Percentiles rank a stretch among this genome's conserved stretches.
Evolutionary conservation across 805 yeast species (phyloP).

Genomic region (Priceomyces castillae): DNA sequence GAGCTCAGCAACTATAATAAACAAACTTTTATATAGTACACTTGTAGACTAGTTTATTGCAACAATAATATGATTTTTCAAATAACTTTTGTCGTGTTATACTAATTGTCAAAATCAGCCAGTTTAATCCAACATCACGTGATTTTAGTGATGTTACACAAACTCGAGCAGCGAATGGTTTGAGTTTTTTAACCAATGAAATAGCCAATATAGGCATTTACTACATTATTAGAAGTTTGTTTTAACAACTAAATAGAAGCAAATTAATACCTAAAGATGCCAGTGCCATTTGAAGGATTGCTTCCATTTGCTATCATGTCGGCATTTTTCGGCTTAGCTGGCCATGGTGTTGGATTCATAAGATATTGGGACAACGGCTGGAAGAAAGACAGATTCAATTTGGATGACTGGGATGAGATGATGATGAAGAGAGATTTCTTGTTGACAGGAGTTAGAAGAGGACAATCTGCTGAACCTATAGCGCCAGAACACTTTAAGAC

Average conservation of each 20-base stretch:
- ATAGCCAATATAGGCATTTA: not conserved
- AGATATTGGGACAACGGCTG: constrained; percentile 51
- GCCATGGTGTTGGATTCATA: constrained; percentile 43
- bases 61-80: too few species aligned
- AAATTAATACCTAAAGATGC: constrained; percentile 25
- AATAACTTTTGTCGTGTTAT: too few species aligned
- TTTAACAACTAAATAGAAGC: not conserved
- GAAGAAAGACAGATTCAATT: constrained; percentile 45
- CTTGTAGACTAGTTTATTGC: too few species aligned
- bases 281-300: constrained; percentile 48
- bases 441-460: constrained; percentile 71
- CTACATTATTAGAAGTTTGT: not conserved
- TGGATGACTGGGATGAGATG: constrained; percentile 43
- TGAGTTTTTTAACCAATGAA: not conserved
- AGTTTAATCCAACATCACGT: too few species aligned
- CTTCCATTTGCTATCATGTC: constrained; percentile 46
- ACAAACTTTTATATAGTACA: too few species aligned
- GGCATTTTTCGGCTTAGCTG: constrained; percentile 44
- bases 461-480: constrained; percentile 59
- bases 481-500: constrained; percentile 81
- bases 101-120: too few species aligned
- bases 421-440: constrained; percentile 73
- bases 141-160: not conserved
- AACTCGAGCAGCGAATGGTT: not conserved
- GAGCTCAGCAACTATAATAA: too few species aligned